phyloP scores from a whole-genome alignment of 139 green algal species.

The Cymbomonas tetramitiformis region DNA sequence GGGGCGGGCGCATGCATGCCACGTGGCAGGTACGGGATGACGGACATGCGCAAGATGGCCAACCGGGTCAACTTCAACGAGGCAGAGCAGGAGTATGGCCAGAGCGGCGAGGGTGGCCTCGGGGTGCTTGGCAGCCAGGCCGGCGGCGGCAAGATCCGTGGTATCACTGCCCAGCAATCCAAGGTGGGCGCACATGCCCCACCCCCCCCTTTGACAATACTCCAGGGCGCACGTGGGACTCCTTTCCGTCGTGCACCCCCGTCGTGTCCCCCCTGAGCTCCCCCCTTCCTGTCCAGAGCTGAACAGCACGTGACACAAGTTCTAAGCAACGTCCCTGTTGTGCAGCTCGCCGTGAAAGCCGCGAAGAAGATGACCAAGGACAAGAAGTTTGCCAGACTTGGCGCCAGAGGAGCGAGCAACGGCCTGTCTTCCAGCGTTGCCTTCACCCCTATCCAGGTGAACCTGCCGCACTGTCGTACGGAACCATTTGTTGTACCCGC shows the following conservation, averaged over 20 bases:
- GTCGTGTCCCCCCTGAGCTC: too few relatives aligned
- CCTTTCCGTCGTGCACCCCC: too few relatives aligned
- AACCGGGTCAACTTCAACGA: conserved; percentile 90
- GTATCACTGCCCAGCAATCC: too few relatives aligned
- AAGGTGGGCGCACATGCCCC: too few relatives aligned
- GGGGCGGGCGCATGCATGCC: too few relatives aligned
- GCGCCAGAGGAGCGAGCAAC: background rate
- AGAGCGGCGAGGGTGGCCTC: conserved; percentile 70
- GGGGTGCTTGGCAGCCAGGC: conserved; percentile 57
- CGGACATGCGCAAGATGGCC: conserved; percentile 66
- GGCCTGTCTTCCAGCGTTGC: conserved; percentile 10
- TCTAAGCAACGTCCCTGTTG: too few relatives aligned
- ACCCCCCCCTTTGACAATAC: too few relatives aligned
- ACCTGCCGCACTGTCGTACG: too few relatives aligned
- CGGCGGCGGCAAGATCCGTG: conserved; percentile 2
- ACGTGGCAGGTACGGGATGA: conserved; percentile 47
- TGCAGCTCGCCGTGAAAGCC: background rate
- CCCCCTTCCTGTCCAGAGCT: too few relatives aligned
- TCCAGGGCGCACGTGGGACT: too few relatives aligned
- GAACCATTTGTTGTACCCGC: too few relatives aligned
- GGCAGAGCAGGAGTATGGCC: conserved; percentile 79
- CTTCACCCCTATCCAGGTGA: conserved; percentile 23
- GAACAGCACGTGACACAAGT: too few relatives aligned
- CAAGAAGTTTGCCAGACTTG: background rate
- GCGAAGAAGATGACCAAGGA: background rate